Evolutionary conservation across 768 basidiomycete genomes (phyloP).

Genomic region (Lactifluus piperatus): DNA sequence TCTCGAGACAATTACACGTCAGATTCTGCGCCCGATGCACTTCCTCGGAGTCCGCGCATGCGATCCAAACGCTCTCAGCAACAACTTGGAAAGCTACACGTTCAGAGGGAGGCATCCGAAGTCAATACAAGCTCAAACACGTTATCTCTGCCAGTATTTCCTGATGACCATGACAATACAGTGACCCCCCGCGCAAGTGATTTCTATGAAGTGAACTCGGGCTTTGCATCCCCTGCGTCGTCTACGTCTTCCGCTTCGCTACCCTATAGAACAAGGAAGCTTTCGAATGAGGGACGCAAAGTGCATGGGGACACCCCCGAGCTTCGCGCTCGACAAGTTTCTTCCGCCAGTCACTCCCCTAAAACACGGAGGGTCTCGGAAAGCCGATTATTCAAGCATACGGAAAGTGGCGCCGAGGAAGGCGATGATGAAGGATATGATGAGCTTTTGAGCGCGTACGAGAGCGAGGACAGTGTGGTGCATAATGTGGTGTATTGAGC

Average conservation of each 20-base stretch:
- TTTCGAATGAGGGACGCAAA: constrained; percentile 24
- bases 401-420: constrained; percentile 64
- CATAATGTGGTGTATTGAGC: constrained; percentile 8
- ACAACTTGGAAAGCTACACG: constrained; percentile 41
- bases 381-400: constrained; percentile 35
- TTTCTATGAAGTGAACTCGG: constrained; percentile 31
- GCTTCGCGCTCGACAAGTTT: constrained; percentile 25
- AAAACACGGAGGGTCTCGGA: constrained; percentile 22
- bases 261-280: constrained; percentile 24
- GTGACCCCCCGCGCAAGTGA: constrained; percentile 49
- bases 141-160: constrained; percentile 43
- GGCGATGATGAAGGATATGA: constrained; percentile 73
- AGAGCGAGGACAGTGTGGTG: constrained; percentile 55
- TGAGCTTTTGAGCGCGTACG: constrained; percentile 71
- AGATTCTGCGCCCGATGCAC: constrained; percentile 36
- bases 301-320: constrained; percentile 2
- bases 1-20: constrained; percentile 34
- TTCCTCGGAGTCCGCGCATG: constrained; percentile 35
- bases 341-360: constrained; percentile 24
- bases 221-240: constrained; percentile 24
- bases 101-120: constrained; percentile 25
- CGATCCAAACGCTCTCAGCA: constrained; percentile 44
- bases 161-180: constrained; percentile 40
- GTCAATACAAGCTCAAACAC: constrained; percentile 34
- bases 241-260: constrained; percentile 24